These are phyloP conservation scores for Entophlyctis luteolus DNA, from an alignment of 192 early-diverging fungal species.

Conservation along the genomic window DNA sequence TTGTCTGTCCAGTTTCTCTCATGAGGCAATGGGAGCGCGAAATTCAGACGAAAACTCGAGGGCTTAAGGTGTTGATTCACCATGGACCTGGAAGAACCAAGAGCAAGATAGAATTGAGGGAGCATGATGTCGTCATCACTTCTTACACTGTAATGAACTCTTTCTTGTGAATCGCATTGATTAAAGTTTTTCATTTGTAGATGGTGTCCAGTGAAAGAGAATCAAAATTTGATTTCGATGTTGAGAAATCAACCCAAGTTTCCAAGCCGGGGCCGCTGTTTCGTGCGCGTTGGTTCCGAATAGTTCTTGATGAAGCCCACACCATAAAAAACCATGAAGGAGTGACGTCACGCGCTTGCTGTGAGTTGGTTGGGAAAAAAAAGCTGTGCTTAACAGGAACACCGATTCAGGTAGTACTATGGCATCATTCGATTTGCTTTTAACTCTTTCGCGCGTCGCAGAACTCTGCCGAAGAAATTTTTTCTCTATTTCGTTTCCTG, in stretches of 20 bases:
- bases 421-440: not conserved
- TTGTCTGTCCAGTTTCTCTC: conserved; percentile 10
- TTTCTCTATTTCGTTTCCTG: conserved; percentile 65
- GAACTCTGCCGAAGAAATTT: conserved; percentile 69
- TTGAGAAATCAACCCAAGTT: not conserved
- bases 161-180: not conserved
- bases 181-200: not conserved
- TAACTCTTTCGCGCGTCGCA: conserved; percentile 28
- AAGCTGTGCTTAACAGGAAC: conserved; percentile 42
- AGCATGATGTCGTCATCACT: conserved; percentile 5
- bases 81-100: conserved; percentile 5
- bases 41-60: not conserved
- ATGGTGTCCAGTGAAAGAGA: not conserved
- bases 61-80: conserved; percentile 1
- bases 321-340: conserved; percentile 41
- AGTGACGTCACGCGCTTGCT: conserved; percentile 15
- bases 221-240: not conserved
- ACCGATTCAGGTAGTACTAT: conserved; percentile 16
- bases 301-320: conserved; percentile 44
- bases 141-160: not conserved
- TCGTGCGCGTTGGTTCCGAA: conserved; percentile 29
- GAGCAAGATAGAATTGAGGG: not conserved
- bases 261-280: conserved; percentile 30
- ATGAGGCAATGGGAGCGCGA: conserved; percentile 3
- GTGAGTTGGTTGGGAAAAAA: conserved; percentile 21